These are phyloP conservation scores for Colletotrichum sp. DNA, from an alignment of 2,329 filamentous ascomycete genomes.

Conservation along the genomic window DNA sequence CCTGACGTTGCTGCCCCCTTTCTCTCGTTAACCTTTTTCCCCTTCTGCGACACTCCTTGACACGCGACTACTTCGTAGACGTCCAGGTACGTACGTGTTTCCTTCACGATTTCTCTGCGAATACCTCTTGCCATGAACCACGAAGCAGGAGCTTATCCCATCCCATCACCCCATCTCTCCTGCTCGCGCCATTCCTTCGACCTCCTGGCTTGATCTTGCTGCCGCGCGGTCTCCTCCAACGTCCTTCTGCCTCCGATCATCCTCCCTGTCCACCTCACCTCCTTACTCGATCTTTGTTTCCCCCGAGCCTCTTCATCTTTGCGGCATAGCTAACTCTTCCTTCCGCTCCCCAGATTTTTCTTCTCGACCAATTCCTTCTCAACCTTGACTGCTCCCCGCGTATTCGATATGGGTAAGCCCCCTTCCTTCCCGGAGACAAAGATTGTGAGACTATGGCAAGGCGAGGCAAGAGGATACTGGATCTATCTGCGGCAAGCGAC, in stretches of 20 bases:
- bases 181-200: not conserved
- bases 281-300: not conserved
- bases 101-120: not conserved
- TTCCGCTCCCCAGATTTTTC: constrained; percentile 28
- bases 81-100: constrained; percentile 27
- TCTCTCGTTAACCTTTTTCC: constrained; percentile 24
- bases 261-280: not conserved
- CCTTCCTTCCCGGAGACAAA: constrained; percentile 28
- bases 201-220: not conserved
- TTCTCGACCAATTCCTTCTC: constrained; percentile 24
- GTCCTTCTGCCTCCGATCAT: constrained; percentile 1
- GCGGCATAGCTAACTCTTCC: constrained; percentile 28
- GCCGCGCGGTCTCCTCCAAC: not conserved
- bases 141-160: not conserved
- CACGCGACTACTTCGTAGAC: constrained; percentile 36
- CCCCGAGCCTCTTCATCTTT: not conserved
- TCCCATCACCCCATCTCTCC: not conserved
- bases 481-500: not conserved
- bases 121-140: not conserved
- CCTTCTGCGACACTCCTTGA: constrained; percentile 35
- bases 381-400: constrained; percentile 30
- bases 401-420: constrained; percentile 54
- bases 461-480: constrained; percentile 18
- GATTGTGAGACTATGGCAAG: constrained; percentile 15
- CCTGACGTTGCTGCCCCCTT: constrained; percentile 22